phyloP scores from a whole-genome alignment of 192 early-diverging fungal species.

The Cladochytrium replicatum region DNA sequence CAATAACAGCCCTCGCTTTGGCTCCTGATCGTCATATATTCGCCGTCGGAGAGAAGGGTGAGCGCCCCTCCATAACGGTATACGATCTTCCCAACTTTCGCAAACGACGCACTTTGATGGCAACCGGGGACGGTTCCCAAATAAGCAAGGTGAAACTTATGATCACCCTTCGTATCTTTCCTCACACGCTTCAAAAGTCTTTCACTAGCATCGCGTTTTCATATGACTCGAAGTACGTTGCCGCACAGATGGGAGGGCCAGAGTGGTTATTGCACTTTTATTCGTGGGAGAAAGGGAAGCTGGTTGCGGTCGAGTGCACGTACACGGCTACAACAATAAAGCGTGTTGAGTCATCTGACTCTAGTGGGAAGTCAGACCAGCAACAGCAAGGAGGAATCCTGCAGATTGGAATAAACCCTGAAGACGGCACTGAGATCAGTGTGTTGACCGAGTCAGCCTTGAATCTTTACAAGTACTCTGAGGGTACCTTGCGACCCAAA shows the following conservation, averaged over 20 bases:
- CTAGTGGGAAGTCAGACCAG: neutral
- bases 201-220: conserved; percentile 37
- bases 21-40: conserved; percentile 35
- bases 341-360: neutral
- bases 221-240: conserved; percentile 37
- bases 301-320: conserved; percentile 19
- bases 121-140: too few relatives aligned
- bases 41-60: conserved; percentile 32
- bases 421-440: conserved; percentile 32
- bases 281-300: conserved; percentile 46
- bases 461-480: conserved; percentile 28
- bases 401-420: conserved; percentile 31
- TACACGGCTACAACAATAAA: neutral
- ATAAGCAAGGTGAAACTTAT: neutral
- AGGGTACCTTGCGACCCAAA: conserved; percentile 26
- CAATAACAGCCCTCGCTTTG: conserved; percentile 29
- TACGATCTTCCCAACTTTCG: conserved; percentile 33
- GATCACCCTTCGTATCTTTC: neutral
- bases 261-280: conserved; percentile 41
- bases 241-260: conserved; percentile 31
- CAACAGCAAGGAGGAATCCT: conserved; percentile 3
- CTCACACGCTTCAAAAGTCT: conserved; percentile 21
- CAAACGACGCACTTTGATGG: conserved; percentile 23
- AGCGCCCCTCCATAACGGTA: conserved; percentile 25
- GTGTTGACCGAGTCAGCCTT: conserved; percentile 18